Evolutionary conservation across 192 early-diverging fungal species (phyloP), one percentile per base, ranked within the genome.

Genomic region (Linnemannia schmuckeri): DNA sequence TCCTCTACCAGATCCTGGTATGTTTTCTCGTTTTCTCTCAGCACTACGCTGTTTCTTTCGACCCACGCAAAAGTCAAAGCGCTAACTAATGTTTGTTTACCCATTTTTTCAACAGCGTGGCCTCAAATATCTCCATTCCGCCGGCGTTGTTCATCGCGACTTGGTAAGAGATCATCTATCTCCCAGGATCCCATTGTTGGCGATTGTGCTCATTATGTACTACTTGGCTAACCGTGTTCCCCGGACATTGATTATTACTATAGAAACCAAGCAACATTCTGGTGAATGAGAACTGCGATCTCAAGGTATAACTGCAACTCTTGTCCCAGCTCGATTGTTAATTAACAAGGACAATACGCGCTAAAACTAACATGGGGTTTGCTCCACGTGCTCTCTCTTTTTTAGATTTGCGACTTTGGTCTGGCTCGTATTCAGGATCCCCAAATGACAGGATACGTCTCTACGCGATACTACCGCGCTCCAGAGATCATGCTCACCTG

Each of bases 401-500:
- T 13, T 42, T 76, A 90, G 92, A 99, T 99, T 82, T 98, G 97
- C 89, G 98, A 99, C 89, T 83, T 99, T 89, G 98, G 98, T 6
- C 88, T 99, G 66, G 98, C 98, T 6, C 95, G 98, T 79, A 94
- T 98, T 61, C 96, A 97, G 79, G 97, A 98, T 79, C 94, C 95
- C 78, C 96, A 97, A 87, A 99, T 99, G 97, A 99, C 97, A 30
- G 97, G 97, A 38, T 99, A 99, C 88, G 98, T 98, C 22, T 97
- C 97, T 9, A 98, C 98, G 96, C 97, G 98, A 52, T 98, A 98
- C 90, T 99, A 99, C 83, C 95, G 98, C 77, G 97, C 98, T 15
- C 98, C 98, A 44, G 98, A 99, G 79, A 98, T 99, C 87, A 99
- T 99, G 98, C 89, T 99, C 52, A 97, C 97, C 55, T 98, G 97